Evolutionary conservation across 1,284 basidiomycete species (phyloP).

Genomic region (Tilletia walkeri): DNA sequence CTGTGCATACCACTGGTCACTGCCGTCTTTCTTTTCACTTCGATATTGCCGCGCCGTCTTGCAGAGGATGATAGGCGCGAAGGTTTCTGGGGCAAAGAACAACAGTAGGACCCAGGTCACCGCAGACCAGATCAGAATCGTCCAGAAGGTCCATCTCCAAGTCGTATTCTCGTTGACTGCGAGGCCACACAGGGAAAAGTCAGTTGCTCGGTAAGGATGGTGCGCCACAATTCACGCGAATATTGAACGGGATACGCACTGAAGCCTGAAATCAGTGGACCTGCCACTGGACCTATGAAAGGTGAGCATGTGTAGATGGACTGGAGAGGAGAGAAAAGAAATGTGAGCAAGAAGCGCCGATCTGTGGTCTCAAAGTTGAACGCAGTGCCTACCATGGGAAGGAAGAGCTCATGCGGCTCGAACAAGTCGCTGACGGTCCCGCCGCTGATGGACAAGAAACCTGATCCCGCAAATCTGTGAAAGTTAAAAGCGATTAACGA

Average conservation of each 20-base stretch:
- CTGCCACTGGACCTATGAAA: slow-evolving; percentile 16
- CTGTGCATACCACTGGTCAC: slow-evolving; percentile 17
- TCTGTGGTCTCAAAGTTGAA: not conserved
- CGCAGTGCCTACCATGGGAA: slow-evolving; percentile 65
- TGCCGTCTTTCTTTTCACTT: slow-evolving; percentile 19
- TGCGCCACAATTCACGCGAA: not conserved
- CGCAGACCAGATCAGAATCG: slow-evolving; percentile 61
- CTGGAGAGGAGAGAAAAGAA: not conserved
- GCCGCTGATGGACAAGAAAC: slow-evolving; percentile 76
- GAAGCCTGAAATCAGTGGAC: slow-evolving; percentile 19
- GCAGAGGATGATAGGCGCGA: slow-evolving; percentile 66
- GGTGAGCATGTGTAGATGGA: slow-evolving; percentile 3
- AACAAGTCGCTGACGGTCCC: slow-evolving; percentile 74
- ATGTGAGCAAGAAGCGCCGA: slow-evolving; percentile 18
- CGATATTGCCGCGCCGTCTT: slow-evolving; percentile 59
- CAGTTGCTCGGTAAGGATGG: not conserved
- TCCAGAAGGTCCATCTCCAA: slow-evolving; percentile 78
- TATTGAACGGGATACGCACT: not conserved
- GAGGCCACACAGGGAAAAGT: not conserved
- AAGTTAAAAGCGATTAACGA: slow-evolving; percentile 58
- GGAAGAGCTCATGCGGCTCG: slow-evolving; percentile 65
- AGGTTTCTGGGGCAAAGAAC: slow-evolving; percentile 65
- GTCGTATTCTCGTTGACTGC: slow-evolving; percentile 32
- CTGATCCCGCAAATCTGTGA: slow-evolving; percentile 61
- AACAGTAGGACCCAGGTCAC: slow-evolving; percentile 15